Conservation (phyloP, 495 filamentous ascomycete species). For the Rhypophila decipiens region DNA sequence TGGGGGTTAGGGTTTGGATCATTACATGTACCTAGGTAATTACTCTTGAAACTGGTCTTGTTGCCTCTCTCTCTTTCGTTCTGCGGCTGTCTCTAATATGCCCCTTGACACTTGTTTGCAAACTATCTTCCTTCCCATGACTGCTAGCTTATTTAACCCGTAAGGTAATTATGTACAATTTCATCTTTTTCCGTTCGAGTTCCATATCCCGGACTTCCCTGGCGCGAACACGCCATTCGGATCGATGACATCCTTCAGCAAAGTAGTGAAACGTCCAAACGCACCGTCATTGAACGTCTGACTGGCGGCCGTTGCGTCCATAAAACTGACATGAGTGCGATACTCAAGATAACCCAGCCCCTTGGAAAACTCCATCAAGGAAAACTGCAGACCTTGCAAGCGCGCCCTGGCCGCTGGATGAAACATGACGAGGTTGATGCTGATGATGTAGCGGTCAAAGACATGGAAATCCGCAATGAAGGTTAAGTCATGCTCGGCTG, state of each 20-base stretch:
- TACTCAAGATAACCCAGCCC: conserved; percentile 25
- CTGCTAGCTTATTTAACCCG: no score
- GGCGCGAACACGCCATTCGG: conserved; percentile 16
- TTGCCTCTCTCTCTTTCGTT: no score
- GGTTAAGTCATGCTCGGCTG: neutral
- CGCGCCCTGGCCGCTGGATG: conserved; percentile 23
- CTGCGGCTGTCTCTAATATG: no score
- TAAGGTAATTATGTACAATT: no score
- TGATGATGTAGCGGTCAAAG: neutral
- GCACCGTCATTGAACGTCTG: conserved; percentile 13
- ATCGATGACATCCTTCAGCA: conserved; percentile 11
- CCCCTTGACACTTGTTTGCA: no score
- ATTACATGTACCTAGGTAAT: no score
- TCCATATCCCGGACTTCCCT: conserved; percentile 18
- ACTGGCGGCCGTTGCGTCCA: conserved; percentile 24
- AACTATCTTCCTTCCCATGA: no score
- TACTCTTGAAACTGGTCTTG: no score
- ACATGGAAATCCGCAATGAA: conserved; percentile 1
- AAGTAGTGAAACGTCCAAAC: conserved; percentile 21
- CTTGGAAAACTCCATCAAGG: conserved; percentile 20
- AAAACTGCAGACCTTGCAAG: conserved; percentile 11
- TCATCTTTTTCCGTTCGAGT: no score
- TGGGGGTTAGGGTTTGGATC: no score
- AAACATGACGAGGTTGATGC: conserved; percentile 26
- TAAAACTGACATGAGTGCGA: conserved; percentile 26